phyloP scores from a whole-genome alignment of 257 asterid species.

The Przewalskia tangutica region DNA sequence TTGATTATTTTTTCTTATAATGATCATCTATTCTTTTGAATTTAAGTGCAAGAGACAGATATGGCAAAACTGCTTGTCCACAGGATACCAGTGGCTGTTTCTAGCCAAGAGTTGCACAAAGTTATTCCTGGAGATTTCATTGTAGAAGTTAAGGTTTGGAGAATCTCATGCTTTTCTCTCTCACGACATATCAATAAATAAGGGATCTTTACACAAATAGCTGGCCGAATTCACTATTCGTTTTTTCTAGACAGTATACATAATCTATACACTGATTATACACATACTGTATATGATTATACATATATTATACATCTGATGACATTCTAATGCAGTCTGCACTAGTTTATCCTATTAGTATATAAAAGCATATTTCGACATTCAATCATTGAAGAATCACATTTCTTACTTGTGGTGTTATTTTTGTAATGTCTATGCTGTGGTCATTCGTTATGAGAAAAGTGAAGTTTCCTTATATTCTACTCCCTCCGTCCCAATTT shows the following conservation, averaged over 20 bases:
- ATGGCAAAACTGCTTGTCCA: slow-evolving; percentile 55
- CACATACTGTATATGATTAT: too few relatives aligned
- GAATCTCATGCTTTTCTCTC: background rate
- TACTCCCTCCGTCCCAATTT: background rate
- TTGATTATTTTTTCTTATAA: background rate
- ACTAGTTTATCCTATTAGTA: background rate
- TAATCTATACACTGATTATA: too few relatives aligned
- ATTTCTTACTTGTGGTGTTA: background rate
- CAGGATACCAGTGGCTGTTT: slow-evolving; percentile 48
- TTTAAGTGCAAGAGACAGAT: slow-evolving; percentile 40
- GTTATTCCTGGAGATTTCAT: slow-evolving; percentile 52
- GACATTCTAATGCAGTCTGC: background rate
- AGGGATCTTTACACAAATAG: too few relatives aligned
- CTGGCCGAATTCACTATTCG: too few relatives aligned
- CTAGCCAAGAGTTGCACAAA: background rate
- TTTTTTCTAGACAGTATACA: too few relatives aligned
- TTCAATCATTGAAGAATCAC: background rate
- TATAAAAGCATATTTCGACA: background rate
- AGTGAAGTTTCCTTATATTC: background rate
- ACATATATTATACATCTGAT: background rate
- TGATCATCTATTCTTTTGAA: background rate
- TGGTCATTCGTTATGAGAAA: background rate
- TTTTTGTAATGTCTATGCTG: background rate
- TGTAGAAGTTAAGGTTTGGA: slow-evolving; percentile 51
- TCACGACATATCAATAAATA: too few relatives aligned